These are phyloP conservation scores for Lathyrus sativus DNA, from an alignment of 306 rosid species.

Conservation along the genomic window DNA sequence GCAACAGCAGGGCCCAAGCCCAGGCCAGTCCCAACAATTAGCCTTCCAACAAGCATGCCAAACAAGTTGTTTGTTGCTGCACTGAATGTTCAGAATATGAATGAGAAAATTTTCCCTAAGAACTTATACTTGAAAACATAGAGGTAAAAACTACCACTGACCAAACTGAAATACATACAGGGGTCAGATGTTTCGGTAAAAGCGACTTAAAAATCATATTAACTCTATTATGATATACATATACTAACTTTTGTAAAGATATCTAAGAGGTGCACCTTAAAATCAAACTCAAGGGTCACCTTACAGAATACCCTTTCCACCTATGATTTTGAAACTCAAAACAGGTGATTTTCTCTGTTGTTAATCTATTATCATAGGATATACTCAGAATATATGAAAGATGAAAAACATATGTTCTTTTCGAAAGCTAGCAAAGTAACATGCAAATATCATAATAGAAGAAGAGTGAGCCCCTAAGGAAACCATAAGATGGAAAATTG, in stretches of 20 bases:
- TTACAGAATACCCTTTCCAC: slow-evolving; percentile 17
- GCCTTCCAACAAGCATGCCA: slow-evolving; percentile 94
- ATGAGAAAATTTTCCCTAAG: slow-evolving; percentile 20
- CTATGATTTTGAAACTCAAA: slow-evolving; percentile 24
- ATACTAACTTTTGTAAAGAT: slow-evolving; percentile 12
- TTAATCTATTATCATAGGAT: slow-evolving; percentile 24
- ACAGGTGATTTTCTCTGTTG: not conserved
- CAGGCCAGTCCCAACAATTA: slow-evolving; percentile 94
- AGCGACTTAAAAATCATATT: slow-evolving; percentile 16
- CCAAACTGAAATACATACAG: slow-evolving; percentile 22
- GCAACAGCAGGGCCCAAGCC: slow-evolving; percentile 91
- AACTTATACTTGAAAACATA: slow-evolving; percentile 13
- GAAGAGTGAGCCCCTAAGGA: slow-evolving; percentile 13
- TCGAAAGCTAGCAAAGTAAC: slow-evolving; percentile 20
- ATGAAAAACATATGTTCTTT: slow-evolving; percentile 27
- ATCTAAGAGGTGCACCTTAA: slow-evolving; percentile 18
- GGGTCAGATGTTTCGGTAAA: slow-evolving; percentile 14
- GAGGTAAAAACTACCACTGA: slow-evolving; percentile 3
- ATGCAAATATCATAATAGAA: slow-evolving; percentile 8
- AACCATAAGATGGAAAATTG: not conserved
- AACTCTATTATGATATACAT: slow-evolving; percentile 14
- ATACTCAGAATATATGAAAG: slow-evolving; percentile 29
- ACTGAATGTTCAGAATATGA: slow-evolving; percentile 58
- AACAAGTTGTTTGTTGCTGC: slow-evolving; percentile 82
- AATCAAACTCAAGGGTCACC: slow-evolving; percentile 4